Base-by-base conservation (phyloP, 2,329 filamentous ascomycete genomes). In the Conoideocrella luteorostrata region DNA sequence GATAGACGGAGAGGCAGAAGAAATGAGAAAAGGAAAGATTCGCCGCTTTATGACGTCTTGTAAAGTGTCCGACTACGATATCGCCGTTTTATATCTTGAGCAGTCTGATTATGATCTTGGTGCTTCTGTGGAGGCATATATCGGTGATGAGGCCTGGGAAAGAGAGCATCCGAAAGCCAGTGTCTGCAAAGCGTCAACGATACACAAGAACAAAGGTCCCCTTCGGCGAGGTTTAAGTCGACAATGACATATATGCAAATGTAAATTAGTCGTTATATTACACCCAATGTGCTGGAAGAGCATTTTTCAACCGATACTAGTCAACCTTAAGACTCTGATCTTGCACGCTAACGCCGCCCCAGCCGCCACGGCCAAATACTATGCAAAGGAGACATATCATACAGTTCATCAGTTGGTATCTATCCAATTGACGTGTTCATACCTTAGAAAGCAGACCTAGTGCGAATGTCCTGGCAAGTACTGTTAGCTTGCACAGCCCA, bases 1-100 rank as follows among this genome's bases (percentile, higher is more conserved):
- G 0, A 54, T 86, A n/a, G 84, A 86, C 43, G 80, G 82, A 38
- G 85, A 88, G 57, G 83, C 85, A 36, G 86, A 88, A 55, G 82
- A 86, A 63, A 68, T 75, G 39, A 74, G 80, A 49, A 90, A 87
- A 64, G 72, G 68, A 15, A 82, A 82, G 57, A 73, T 91, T 26
- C 72, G 87, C 33, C 77, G 84, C 48, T 91, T 84, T 71, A 90
- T 90, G 86, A 80, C 88, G 2, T 72, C 74, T 1, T 87, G 82
- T 65, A 91, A 91, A 59, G 83, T 87, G 22, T 69, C 77, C 20
- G 84, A 90, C 69, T 90, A 82, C 65, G 83, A 88, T 57, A 70
- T 88, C 40, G 87, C 87, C 2, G 60, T 86, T 22, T 60, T 90
- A 17, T 93, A 93, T 60, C 71, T 93, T 34, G 77, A 88, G 55